phyloP scores from a whole-genome alignment of 163 green algal genomes.

The Chlamydomonas reinhardtii region DNA sequence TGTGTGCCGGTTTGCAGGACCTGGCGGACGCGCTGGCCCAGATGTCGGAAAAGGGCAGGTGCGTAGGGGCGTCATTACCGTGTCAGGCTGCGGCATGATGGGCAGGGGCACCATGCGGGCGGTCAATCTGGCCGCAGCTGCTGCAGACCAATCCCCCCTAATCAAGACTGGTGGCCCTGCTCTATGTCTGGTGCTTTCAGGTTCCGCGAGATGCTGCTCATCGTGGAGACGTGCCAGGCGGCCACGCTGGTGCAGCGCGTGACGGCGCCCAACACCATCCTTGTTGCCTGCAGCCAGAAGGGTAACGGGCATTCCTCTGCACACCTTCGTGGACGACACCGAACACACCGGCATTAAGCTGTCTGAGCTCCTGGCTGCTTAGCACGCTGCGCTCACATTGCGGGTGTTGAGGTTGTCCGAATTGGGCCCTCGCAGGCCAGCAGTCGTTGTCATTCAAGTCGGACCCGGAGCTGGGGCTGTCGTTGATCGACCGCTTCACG shows the following conservation, averaged over 20 bases:
- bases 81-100: no score
- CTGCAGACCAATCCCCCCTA: no score
- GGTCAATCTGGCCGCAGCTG: no score
- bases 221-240: conserved; percentile 92
- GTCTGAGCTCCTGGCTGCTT: no score
- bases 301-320: conserved; percentile 33
- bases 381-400: no score
- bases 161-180: not conserved
- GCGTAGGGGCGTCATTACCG: not conserved
- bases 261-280: conserved; percentile 65
- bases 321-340: no score
- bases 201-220: conserved; percentile 87
- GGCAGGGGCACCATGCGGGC: no score
- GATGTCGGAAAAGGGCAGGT: conserved; percentile 65
- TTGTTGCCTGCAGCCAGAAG: conserved; percentile 70
- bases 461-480: conserved; percentile 78
- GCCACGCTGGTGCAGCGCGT: conserved; percentile 73
- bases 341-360: no score
- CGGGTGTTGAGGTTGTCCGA: no score
- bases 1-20: conserved; percentile 34
- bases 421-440: conserved; percentile 54
- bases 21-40: conserved; percentile 65
- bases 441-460: conserved; percentile 79
- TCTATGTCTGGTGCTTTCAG: conserved; percentile 17
- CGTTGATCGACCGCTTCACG: conserved; percentile 88